A percentile compares a stretch with the other conserved stretches of the same genome.
Conservation (phyloP, 768 basidiomycete species). For the Pholiota molesta region DNA sequence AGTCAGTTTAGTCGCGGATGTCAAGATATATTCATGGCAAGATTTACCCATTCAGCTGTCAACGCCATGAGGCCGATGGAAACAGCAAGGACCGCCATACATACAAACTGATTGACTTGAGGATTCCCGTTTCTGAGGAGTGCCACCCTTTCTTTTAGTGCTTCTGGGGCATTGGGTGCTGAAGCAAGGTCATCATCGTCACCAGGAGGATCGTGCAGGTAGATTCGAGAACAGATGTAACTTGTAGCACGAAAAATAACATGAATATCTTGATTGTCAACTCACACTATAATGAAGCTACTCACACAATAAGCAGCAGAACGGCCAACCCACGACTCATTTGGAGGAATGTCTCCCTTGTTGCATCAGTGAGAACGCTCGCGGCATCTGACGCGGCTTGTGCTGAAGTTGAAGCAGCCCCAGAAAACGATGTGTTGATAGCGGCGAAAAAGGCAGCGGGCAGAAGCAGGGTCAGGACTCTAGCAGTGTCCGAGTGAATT, state of each 20-base stretch:
- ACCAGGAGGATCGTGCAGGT: slow-evolving; percentile 72
- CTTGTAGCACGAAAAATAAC: slow-evolving; percentile 31
- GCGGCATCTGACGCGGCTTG: neutral
- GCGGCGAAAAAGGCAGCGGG: slow-evolving; percentile 74
- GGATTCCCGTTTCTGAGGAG: slow-evolving; percentile 45
- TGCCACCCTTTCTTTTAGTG: slow-evolving; percentile 42
- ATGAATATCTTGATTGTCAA: neutral
- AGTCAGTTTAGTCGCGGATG: neutral
- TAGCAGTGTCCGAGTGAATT: slow-evolving; percentile 22
- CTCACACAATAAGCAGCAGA: slow-evolving; percentile 62
- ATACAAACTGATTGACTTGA: slow-evolving; percentile 65
- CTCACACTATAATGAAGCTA: slow-evolving; percentile 6
- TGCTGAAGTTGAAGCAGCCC: slow-evolving; percentile 11
- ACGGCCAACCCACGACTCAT: slow-evolving; percentile 71
- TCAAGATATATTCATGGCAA: neutral
- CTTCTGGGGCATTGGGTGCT: slow-evolving; percentile 46
- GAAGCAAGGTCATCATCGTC: slow-evolving; percentile 43
- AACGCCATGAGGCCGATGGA: slow-evolving; percentile 65
- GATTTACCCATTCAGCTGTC: slow-evolving; percentile 71
- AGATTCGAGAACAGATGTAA: slow-evolving; percentile 70
- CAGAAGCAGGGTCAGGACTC: slow-evolving; percentile 63
- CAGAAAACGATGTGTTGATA: slow-evolving; percentile 31
- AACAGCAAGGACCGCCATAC: slow-evolving; percentile 51
- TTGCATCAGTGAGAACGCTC: slow-evolving; percentile 39
- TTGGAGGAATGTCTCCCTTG: slow-evolving; percentile 50